Conservation (phyloP, 768 basidiomycete genomes). For the Ramaria rubella region DNA sequence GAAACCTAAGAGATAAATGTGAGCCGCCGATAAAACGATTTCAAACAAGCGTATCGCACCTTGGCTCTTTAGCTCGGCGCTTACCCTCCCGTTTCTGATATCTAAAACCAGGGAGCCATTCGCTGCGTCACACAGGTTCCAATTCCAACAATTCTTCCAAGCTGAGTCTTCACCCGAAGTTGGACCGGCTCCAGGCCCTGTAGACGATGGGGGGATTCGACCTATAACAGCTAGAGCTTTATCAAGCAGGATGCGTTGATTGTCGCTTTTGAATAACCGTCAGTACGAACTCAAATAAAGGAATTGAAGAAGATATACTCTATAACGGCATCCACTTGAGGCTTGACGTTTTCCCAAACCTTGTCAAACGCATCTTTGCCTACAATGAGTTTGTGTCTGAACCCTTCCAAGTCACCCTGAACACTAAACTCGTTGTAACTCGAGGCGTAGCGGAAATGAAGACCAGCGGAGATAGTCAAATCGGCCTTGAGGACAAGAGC, state of each 20-base stretch:
- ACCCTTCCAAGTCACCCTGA: conserved; percentile 82
- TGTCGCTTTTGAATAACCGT: conserved; percentile 37
- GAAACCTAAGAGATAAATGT: conserved; percentile 52
- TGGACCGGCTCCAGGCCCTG: conserved; percentile 29
- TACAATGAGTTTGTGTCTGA: conserved; percentile 67
- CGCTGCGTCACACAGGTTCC: conserved; percentile 95
- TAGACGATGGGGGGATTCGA: conserved; percentile 56
- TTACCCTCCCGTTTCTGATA: conserved; percentile 86
- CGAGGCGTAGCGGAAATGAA: conserved; percentile 96
- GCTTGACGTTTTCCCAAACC: conserved; percentile 93
- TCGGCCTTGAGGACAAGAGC: conserved; percentile 89
- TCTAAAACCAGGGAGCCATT: conserved; percentile 86
- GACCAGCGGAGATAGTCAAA: conserved; percentile 85
- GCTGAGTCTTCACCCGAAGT: conserved; percentile 76
- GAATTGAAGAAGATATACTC: conserved; percentile 38
- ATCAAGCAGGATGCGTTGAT: conserved; percentile 80
- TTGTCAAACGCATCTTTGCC: conserved; percentile 82
- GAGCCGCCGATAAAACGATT: neutral
- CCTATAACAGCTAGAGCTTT: conserved; percentile 84
- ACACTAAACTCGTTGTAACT: conserved; percentile 97
- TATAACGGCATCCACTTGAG: conserved; percentile 85
- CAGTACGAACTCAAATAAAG: neutral
- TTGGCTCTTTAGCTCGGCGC: conserved; percentile 87
- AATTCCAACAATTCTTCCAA: conserved; percentile 99
- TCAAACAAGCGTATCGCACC: conserved; percentile 41